Evolutionary conservation across 1,284 basidiomycete species (phyloP).

Genomic region (Ganoderma leucocontextum): DNA sequence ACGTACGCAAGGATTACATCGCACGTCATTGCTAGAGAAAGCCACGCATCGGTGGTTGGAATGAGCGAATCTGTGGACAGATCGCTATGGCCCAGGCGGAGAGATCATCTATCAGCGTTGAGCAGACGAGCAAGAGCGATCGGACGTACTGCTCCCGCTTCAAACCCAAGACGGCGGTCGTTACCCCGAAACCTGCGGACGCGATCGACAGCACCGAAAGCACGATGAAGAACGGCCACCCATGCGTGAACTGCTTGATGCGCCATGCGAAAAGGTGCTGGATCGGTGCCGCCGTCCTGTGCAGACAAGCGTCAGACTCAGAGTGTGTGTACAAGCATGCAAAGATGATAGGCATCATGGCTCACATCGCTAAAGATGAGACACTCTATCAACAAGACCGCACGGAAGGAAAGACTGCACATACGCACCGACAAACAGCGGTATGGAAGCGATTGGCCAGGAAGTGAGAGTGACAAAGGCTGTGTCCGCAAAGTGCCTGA

Average conservation of each 20-base stretch:
- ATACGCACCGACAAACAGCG: slow-evolving; percentile 23
- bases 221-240: slow-evolving; percentile 14
- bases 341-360: too few species aligned
- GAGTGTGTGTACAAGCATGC: neutral
- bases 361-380: slow-evolving; percentile 12
- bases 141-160: slow-evolving; percentile 10
- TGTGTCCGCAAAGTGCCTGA: slow-evolving; percentile 22
- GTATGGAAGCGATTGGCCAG: slow-evolving; percentile 22
- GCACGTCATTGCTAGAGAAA: slow-evolving; percentile 16
- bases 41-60: slow-evolving; percentile 21
- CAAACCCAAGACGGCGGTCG: slow-evolving; percentile 10
- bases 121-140: neutral
- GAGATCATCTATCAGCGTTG: neutral
- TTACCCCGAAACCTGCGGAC: slow-evolving; percentile 13
- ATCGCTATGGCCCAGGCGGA: neutral
- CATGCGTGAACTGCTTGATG: slow-evolving; percentile 28
- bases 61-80: neutral
- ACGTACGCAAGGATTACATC: slow-evolving; percentile 25
- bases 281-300: slow-evolving; percentile 18
- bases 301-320: neutral
- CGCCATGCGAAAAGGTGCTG: slow-evolving; percentile 30
- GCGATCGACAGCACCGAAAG: slow-evolving; percentile 20
- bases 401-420: neutral
- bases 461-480: neutral
- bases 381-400: neutral